These are phyloP conservation scores for Cyberlindnera maclurae DNA, from an alignment of 805 yeast genomes.

Conservation along the genomic window DNA sequence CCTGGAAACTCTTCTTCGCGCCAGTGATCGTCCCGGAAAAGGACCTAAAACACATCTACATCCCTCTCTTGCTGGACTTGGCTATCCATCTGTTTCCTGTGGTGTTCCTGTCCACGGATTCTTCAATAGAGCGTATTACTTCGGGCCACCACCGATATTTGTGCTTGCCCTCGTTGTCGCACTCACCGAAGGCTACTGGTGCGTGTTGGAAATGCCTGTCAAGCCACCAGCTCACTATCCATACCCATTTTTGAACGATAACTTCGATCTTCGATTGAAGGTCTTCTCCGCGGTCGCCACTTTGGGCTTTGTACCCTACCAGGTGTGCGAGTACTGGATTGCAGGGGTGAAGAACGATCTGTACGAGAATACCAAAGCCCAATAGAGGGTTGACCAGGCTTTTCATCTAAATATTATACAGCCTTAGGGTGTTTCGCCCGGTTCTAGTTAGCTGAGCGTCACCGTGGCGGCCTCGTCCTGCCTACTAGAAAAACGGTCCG, in stretches of 20 bases:
- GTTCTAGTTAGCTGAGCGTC: too few relatives aligned
- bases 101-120: slow-evolving; percentile 44
- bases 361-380: slow-evolving; percentile 4
- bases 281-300: slow-evolving; percentile 42
- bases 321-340: slow-evolving; percentile 26
- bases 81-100: slow-evolving; percentile 57
- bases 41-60: slow-evolving; percentile 21
- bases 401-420: too few relatives aligned
- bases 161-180: slow-evolving; percentile 34
- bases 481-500: too few relatives aligned
- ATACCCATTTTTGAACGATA: slow-evolving; percentile 58
- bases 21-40: slow-evolving; percentile 37
- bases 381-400: too few relatives aligned
- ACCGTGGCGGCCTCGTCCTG: too few relatives aligned
- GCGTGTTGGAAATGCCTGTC: slow-evolving; percentile 40
- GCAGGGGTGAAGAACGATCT: slow-evolving; percentile 3
- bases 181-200: slow-evolving; percentile 46
- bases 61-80: slow-evolving; percentile 48
- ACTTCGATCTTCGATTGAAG: slow-evolving; percentile 33
- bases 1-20: slow-evolving; percentile 45
- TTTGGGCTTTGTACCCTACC: slow-evolving; percentile 28
- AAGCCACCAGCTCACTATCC: slow-evolving; percentile 50
- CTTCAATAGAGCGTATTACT: slow-evolving; percentile 42
- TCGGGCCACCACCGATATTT: slow-evolving; percentile 25
- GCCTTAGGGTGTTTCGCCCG: too few relatives aligned